A percentile compares a stretch with the other conserved stretches of the same genome.
These are phyloP conservation scores for Cryptococcus neoformans DNA, from an alignment of 1,284 basidiomycete species.

Conservation along the genomic window DNA sequence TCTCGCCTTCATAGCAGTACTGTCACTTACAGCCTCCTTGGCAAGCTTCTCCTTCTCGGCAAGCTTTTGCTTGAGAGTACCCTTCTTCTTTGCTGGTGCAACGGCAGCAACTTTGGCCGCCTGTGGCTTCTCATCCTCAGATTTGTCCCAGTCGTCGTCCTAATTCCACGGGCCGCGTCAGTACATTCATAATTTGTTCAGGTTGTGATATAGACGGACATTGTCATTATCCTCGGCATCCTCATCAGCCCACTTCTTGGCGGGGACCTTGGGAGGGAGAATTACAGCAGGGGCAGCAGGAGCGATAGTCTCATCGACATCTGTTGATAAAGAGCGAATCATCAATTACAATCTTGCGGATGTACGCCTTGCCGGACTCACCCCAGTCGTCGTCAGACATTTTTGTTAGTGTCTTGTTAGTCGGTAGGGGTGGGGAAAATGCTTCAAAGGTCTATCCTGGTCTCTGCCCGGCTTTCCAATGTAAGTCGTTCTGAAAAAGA, in stretches of 20 bases:
- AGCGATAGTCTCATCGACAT: slow-evolving; percentile 54
- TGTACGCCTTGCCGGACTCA: slow-evolving; percentile 9
- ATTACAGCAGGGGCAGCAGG: slow-evolving; percentile 48
- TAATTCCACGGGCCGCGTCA: neutral
- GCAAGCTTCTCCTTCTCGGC: slow-evolving; percentile 66
- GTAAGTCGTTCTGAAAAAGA: too few relatives aligned
- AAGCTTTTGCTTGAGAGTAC: slow-evolving; percentile 80
- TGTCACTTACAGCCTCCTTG: slow-evolving; percentile 54
- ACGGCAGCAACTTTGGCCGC: slow-evolving; percentile 62
- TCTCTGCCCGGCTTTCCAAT: too few relatives aligned
- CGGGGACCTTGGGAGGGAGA: slow-evolving; percentile 51
- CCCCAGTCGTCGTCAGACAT: slow-evolving; percentile 47
- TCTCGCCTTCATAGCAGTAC: neutral
- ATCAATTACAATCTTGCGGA: neutral
- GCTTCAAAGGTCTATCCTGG: too few relatives aligned
- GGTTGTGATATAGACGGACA: neutral
- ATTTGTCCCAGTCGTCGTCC: slow-evolving; percentile 93
- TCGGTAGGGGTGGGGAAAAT: neutral
- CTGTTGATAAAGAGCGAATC: slow-evolving; percentile 14
- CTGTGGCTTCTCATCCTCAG: slow-evolving; percentile 63
- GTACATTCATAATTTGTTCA: neutral
- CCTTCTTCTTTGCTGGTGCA: slow-evolving; percentile 81
- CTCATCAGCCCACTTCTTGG: slow-evolving; percentile 70
- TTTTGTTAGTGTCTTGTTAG: slow-evolving; percentile 1
- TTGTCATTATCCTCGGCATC: slow-evolving; percentile 67